Conservation (phyloP, 108 stramenopile genomes). For the Hondaea fermentalgiana region DNA sequence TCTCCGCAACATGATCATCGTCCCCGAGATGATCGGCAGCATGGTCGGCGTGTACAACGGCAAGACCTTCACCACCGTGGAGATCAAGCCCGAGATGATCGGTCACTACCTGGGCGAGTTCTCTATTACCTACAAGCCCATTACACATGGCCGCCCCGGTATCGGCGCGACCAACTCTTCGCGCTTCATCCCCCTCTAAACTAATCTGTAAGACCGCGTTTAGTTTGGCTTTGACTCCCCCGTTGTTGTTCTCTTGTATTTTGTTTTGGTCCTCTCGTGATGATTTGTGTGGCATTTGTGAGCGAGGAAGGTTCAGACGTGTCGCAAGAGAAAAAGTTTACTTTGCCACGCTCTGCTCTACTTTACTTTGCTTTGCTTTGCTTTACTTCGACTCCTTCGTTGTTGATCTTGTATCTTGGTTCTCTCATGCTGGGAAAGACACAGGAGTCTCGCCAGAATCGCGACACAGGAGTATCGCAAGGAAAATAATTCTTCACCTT, state of each 20-base stretch:
- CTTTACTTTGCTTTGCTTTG: too few relatives aligned
- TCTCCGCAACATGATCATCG: conserved; percentile 98
- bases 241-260: neutral
- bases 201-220: neutral
- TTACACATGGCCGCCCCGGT: conserved; percentile 94
- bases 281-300: too few relatives aligned
- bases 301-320: too few relatives aligned
- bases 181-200: conserved; percentile 84
- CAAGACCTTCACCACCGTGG: conserved; percentile 92
- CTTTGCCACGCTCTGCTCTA: too few relatives aligned
- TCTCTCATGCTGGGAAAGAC: too few relatives aligned
- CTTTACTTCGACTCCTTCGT: too few relatives aligned
- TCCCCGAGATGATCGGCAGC: conserved; percentile 99
- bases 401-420: too few relatives aligned
- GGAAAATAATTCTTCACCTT: too few relatives aligned
- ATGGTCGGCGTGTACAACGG: conserved; percentile 99
- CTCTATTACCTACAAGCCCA: conserved; percentile 98
- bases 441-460: too few relatives aligned
- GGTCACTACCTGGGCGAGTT: conserved; percentile 99
- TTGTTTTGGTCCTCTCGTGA: neutral
- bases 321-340: too few relatives aligned
- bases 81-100: conserved; percentile 99
- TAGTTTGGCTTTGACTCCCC: neutral
- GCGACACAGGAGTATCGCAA: too few relatives aligned
- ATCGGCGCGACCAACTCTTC: conserved; percentile 91